Base-by-base conservation (phyloP, 2,329 filamentous ascomycete genomes). In the Podosphaera xanthii region DNA sequence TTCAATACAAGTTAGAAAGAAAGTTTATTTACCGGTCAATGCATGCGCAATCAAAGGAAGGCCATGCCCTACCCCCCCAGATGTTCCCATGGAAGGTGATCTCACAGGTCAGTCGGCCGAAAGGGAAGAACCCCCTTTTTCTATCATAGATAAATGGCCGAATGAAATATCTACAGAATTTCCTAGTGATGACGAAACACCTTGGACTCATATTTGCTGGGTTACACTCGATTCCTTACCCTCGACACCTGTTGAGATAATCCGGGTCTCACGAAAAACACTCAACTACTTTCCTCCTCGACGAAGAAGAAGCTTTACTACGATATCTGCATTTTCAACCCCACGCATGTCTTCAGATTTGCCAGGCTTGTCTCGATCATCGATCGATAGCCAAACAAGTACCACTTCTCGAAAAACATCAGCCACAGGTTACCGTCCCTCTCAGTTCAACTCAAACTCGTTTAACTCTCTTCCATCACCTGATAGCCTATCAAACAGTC, bases 261-360 rank as follows among this genome's bases (percentile, higher is more conserved):
- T 83, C 14, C 82, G 92, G 36, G 81, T 97, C 60, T 82, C 88
- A 31, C 82, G 87, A 60, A 82, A 83, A 71, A 79, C 84, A 1
- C 77, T 96, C 52, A 91, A 90, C 33, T 97, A 91, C 71, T 97
- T 97, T 67, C 91, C 91, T 2, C 90, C 90, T 6, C 80, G 89
- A 30, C 90, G 81, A 92, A 92, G 82, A 92, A 67, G 69, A 60
- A 70, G 68, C 42, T 72, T 79, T 8, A 75, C 78, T 65, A 82
- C 82, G 1, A 77, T 78, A 58, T 85, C 86, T 2, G 77, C 81
- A 12, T 64, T 82, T 58, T 80, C 82, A 22, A 87, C 84, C 1
- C 85, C 86, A 6, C 65, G 67, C 33, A 67, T 44, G 34, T 70
- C 68, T 42, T 57, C 59, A 22, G 68, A 69, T 57, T 61, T 68